Base-by-base conservation (phyloP, 352 stramenopile species). In the Globisporangium spiculum region DNA sequence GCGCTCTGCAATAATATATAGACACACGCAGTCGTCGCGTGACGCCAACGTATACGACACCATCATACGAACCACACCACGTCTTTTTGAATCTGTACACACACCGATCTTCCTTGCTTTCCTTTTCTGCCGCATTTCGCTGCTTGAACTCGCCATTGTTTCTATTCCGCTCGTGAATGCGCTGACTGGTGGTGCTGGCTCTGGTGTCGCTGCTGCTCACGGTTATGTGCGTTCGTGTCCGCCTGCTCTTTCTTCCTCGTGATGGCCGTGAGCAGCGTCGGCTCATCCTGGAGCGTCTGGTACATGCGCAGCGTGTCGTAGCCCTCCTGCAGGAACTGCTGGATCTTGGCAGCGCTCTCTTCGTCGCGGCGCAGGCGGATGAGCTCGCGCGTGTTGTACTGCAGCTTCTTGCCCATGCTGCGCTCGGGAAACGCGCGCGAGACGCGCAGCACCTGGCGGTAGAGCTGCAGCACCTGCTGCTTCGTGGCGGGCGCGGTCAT, bases 331-430 rank as follows among this genome's bases (percentile, higher is more conserved):
- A 93, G 60, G 60, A 84, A 73, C 55, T 63, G 70, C 27, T 74
- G 71, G 65, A 91, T 75, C 44, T 71, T 77, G 32, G 53, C 54
- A 8, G 69, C 62, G 68, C 78, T 83, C 30, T 53, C 59, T 68
- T 95, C 85, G 53, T 74, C 65, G 46, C 77, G 79, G 57, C 84
- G 81, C 64, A 95, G 70, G 12, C 74, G 76, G 60, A 92, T 79
- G 56, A 93, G 67, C 70, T 93, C 87, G 30, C 79, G 75, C 68
- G 84, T 84, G 65, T 95, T 95, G 68, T 80, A 93, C 52, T 77
- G 71, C 44, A 94, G 82, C 78, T 94, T 93, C 62, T 75, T 77
- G 60, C 66, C 83, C 58, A 94, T 81, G 53, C 73, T 83, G 68
- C 71, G 78, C 57, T 89, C 80, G 2, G 85, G 83, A 56, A 93